Evolutionary conservation across 2,329 filamentous ascomycete genomes (phyloP).

Genomic region (Coleophoma eucalyptorum): DNA sequence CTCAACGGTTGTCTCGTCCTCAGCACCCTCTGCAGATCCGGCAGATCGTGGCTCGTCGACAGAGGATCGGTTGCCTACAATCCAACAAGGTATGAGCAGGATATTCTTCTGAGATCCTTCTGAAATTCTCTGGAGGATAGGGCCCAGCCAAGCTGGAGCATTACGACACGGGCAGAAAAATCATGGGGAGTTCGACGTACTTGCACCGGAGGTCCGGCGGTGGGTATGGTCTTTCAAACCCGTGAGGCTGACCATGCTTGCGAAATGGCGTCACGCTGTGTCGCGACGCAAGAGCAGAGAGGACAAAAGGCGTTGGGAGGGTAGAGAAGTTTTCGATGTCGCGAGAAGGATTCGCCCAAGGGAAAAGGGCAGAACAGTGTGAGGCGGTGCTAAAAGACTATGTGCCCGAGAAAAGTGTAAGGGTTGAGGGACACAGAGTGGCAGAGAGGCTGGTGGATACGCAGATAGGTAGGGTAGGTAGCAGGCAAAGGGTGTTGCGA

Average conservation of each 20-base stretch:
- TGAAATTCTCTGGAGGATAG: too few relatives aligned
- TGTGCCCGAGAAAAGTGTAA: too few relatives aligned
- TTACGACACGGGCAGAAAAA: slow-evolving; percentile 8
- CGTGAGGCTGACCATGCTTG: slow-evolving; percentile 27
- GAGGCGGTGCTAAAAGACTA: too few relatives aligned
- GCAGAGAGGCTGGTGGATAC: too few relatives aligned
- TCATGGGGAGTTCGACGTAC: slow-evolving; percentile 24
- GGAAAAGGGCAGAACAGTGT: too few relatives aligned
- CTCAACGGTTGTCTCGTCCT: slow-evolving; percentile 77
- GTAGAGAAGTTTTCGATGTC: background rate
- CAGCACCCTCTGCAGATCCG: slow-evolving; percentile 33
- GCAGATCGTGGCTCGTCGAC: slow-evolving; percentile 24
- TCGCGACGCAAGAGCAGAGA: background rate
- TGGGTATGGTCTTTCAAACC: slow-evolving; percentile 33
- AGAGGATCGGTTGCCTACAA: slow-evolving; percentile 35
- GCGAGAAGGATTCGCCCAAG: too few relatives aligned
- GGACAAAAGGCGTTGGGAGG: background rate
- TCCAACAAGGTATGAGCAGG: background rate
- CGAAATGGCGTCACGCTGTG: background rate
- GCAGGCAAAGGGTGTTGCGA: too few relatives aligned
- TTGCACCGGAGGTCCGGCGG: slow-evolving; percentile 40
- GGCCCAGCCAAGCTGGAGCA: background rate
- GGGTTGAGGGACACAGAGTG: too few relatives aligned
- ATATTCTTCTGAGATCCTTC: too few relatives aligned
- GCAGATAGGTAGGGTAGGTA: too few relatives aligned